Base-by-base conservation (phyloP, 2,329 filamentous ascomycete genomes). In the Penicillium sp. region DNA sequence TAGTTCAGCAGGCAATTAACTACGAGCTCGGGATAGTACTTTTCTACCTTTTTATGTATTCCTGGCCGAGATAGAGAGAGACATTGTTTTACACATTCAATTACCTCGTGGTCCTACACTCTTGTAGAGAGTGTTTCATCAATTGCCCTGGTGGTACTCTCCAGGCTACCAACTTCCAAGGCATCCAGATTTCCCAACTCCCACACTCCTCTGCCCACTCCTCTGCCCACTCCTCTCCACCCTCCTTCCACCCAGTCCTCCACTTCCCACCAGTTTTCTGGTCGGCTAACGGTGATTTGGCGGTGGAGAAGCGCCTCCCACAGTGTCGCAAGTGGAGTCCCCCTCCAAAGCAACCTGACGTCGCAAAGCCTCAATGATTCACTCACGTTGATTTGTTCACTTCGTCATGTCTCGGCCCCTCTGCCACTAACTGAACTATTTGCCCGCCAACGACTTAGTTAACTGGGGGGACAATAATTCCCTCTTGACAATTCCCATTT, bases 171-270 rank as follows among this genome's bases (percentile, higher is more conserved):
- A 37, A 37, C 35, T 24, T 35, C 37, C 51, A 15, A 54, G 51
- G 51, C 51, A 54, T 54, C 35, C 51, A 28, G 10, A 42, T 54
- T 54, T 54, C 51, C 35, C 8, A 38, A 10, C 22, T 26, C n/a
- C 19, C 35, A n/a, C n/a, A n/a, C n/a, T n/a, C 50, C 13, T n/a
- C n/a, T n/a, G 7, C 28, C 47, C 47, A 19, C 10, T 50, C 12
- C 17, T 24, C 33, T n/a, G n/a, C n/a, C n/a, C n/a, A n/a, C n/a
- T n/a, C 51, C 13, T 54, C 19, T 19, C 51, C 51, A 54, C 33
- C 30, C 19, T 24, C 47, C 47, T 4, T 19, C 40, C 40, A 12
- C 40, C 30, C 30, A 33, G 4, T 22, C 12, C n/a, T 6, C 9
- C 42, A 47, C 44, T 47, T 47, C 22, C 40, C 40, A 28, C 24